Base-by-base conservation (phyloP, 768 basidiomycete genomes). In the Mrakia frigida region DNA sequence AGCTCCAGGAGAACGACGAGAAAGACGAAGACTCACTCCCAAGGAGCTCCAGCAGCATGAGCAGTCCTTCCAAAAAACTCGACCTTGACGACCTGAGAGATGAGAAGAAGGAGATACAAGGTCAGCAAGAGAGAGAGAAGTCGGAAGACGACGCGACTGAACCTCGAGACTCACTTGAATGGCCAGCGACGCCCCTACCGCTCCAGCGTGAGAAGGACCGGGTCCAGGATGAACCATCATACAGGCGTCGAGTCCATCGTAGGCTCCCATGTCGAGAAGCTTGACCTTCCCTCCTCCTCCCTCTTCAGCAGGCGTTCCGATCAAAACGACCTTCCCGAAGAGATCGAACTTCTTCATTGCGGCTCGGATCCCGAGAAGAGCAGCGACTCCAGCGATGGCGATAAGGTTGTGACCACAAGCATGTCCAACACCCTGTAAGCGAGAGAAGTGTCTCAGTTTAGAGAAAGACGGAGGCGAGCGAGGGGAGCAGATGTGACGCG, bases 291-390 rank as follows among this genome's bases (percentile, higher is more conserved):
- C 81, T 31, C 75, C 80, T 25, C 80, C 81, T 6, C 81, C 81
- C 75, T 81, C 81, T 67, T 81, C 81, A 25, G 80, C 81, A 23
- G 81, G 81, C 9, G 80, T 80, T 1, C 81, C 81, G 31, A 81
- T 74, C n/a, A n/a, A n/a, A n/a, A n/a, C n/a, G n/a, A n/a, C n/a
- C n/a, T n/a, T n/a, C n/a, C n/a, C n/a, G n/a, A n/a, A n/a, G 0
- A 81, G 71, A 7, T 79, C 78, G 67, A 81, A 78, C 39, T 79
- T 78, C 31, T 75, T 79, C 78, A 81, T 74, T 21, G 79, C 79
- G 1, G 78, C 77, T 65, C 78, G 74, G 18, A 79, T 50, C 3
- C 78, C 79, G 21, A 79, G 76, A 10, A 80, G 71, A 4, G 78
- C 79, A 6, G 77, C 80, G 13, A 80, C 72, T 9, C 81, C 81